Conservation (phyloP, 2,329 filamentous ascomycete species). For the Pseudogymnoascus sp. region DNA sequence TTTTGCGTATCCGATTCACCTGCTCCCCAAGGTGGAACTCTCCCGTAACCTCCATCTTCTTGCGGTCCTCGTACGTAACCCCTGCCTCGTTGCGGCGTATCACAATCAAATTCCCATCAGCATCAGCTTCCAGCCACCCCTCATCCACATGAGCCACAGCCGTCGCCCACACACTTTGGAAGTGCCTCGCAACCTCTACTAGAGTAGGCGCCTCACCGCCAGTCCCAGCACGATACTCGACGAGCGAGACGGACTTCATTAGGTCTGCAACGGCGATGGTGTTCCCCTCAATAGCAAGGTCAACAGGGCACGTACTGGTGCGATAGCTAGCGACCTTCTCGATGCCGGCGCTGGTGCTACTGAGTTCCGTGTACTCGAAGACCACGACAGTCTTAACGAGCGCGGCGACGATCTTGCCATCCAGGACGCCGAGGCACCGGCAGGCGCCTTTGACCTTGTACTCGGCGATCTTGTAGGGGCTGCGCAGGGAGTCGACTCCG, state of each 20-base stretch:
- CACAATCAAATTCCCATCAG: slow-evolving; percentile 79
- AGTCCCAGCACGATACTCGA: slow-evolving; percentile 58
- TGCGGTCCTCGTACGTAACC: slow-evolving; percentile 65
- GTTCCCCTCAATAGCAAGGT: slow-evolving; percentile 65
- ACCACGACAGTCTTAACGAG: slow-evolving; percentile 78
- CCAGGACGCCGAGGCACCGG: slow-evolving; percentile 66
- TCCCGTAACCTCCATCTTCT: slow-evolving; percentile 62
- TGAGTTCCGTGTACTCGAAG: slow-evolving; percentile 49
- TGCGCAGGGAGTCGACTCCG: slow-evolving; percentile 68
- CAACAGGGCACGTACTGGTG: slow-evolving; percentile 75
- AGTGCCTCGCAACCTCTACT: slow-evolving; percentile 70
- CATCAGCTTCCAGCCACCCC: slow-evolving; percentile 77
- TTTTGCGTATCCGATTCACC: slow-evolving; percentile 77
- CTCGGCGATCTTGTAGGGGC: slow-evolving; percentile 63
- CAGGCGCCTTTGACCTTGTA: slow-evolving; percentile 71
- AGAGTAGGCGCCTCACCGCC: slow-evolving; percentile 55
- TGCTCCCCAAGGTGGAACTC: slow-evolving; percentile 87
- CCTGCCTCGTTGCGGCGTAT: slow-evolving; percentile 66
- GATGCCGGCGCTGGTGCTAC: slow-evolving; percentile 49
- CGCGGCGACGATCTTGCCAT: slow-evolving; percentile 72
- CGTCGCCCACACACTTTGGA: slow-evolving; percentile 74
- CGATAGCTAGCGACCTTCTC: slow-evolving; percentile 69
- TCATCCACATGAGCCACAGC: slow-evolving; percentile 64
- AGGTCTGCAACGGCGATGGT: slow-evolving; percentile 80
- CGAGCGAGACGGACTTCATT: slow-evolving; percentile 82